These are phyloP conservation scores for Beta lomatogona DNA, from an alignment of 179 eudicot species.

Conservation along the genomic window DNA sequence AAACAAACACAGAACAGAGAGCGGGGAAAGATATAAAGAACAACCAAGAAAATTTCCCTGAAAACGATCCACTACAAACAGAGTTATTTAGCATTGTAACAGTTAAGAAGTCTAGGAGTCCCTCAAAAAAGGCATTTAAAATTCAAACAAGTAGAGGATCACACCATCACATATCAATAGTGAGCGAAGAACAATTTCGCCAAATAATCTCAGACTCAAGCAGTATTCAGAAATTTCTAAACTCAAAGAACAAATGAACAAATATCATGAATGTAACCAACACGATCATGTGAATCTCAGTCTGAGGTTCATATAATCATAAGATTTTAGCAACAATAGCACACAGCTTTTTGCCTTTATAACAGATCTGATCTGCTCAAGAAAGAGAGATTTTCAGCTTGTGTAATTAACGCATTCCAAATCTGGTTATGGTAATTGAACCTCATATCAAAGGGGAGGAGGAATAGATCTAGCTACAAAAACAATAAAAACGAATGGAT, in stretches of 20 bases:
- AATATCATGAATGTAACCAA: not conserved
- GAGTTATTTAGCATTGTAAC: not conserved
- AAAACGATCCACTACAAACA: not conserved
- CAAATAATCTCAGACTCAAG: not conserved
- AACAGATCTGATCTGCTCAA: slow-evolving; percentile 5
- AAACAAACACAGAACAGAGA: not conserved
- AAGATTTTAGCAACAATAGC: not conserved
- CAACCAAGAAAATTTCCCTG: not conserved
- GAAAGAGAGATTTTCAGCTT: not conserved
- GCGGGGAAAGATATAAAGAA: not conserved
- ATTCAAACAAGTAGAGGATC: not conserved
- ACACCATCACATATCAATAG: not conserved
- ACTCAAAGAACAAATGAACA: not conserved
- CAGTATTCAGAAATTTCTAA: not conserved
- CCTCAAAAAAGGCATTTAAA: not conserved
- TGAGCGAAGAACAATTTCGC: not conserved
- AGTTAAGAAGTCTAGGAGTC: not conserved
- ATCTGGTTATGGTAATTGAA: not conserved
- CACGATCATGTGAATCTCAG: not conserved
- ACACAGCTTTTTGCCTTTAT: not conserved
- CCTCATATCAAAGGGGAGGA: not conserved
- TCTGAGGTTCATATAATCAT: not conserved
- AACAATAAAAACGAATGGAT: not conserved
- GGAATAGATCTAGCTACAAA: slow-evolving; percentile 2
- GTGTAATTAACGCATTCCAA: not conserved